Conservation (phyloP, 2,329 filamentous ascomycete genomes). For the Colletotrichum coccodes region DNA sequence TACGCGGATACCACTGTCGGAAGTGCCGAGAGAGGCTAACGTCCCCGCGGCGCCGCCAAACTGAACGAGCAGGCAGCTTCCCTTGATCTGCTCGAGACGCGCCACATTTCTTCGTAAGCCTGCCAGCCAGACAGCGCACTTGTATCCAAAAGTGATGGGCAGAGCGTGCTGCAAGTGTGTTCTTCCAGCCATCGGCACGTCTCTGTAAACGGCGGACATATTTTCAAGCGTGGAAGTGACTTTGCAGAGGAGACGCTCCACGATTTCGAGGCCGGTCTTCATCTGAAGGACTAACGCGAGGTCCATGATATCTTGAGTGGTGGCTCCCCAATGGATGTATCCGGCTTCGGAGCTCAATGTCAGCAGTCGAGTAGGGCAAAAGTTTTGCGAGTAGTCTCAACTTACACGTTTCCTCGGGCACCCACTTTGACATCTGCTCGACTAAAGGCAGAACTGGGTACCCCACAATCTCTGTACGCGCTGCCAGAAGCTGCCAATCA, state of each 20-base stretch:
- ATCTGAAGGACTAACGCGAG: conserved; percentile 63
- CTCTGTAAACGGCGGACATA: conserved; percentile 56
- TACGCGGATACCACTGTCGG: conserved; percentile 58
- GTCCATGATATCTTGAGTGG: conserved; percentile 70
- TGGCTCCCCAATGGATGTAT: conserved; percentile 68
- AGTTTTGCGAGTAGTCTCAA: background rate
- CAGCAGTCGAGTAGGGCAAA: background rate
- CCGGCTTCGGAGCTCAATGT: conserved; percentile 17
- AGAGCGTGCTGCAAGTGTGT: conserved; percentile 68
- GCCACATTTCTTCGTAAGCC: conserved; percentile 58
- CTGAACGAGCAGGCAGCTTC: conserved; percentile 60
- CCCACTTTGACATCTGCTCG: conserved; percentile 53
- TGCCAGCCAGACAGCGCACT: conserved; percentile 65
- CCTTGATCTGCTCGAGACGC: conserved; percentile 56
- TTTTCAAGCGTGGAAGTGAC: conserved; percentile 53
- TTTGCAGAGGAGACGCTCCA: conserved; percentile 54
- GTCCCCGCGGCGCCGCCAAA: conserved; percentile 68
- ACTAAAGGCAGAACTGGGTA: conserved; percentile 64
- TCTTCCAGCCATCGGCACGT: conserved; percentile 66
- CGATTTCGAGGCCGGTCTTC: conserved; percentile 57
- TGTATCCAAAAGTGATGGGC: conserved; percentile 67
- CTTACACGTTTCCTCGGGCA: conserved; percentile 44
- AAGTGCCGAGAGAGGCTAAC: conserved; percentile 60
- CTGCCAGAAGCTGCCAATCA: conserved; percentile 46
- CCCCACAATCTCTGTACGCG: conserved; percentile 64